Base-by-base conservation (phyloP, 2,329 filamentous ascomycete species). In the Thielaviopsis musarum region DNA sequence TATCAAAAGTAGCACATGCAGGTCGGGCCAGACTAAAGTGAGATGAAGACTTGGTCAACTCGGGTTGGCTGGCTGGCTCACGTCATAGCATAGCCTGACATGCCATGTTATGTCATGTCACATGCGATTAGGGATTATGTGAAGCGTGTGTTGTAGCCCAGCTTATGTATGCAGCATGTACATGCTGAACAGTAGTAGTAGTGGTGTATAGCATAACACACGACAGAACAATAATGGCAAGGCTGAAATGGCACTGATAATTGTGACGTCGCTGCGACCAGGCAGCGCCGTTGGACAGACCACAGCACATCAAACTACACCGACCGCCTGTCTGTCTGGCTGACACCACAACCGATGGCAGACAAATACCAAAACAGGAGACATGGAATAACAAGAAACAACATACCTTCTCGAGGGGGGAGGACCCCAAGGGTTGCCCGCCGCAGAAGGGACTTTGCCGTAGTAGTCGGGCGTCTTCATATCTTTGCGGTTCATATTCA, bases 401-500 rank as follows among this genome's bases (percentile, higher is more conserved):
- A 38, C 60, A 57, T 62, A 62, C 60, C 57, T 62, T 57, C 60
- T 59, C 10, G 57, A 53, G 30, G 54, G 53, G 24, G 60, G 54
- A 41, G 60, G 56, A 30, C 60, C 57, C 60, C 60, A 62, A 57
- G 57, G 57, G 57, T 62, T 62, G 57, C 49, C 54, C 10, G 56
- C 54, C 26, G 56, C 58, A 53, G 54, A 28, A 59, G 57, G 34
- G 24, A 56, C 57, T 17, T 56, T 57, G 48, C 53, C 54, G 51
- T 62, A 62, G 54, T 57, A 62, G 28, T 62, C 60, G 57, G 60
- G 57, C 57, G 57, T 62, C 48, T 57, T 59, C 22, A 62, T 49
- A 53, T 62, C 60, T 62, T 62, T 62, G 60, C 60, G 60, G 26
- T 59, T 62, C 60, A 59, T 62, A 57, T 58, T 59, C 52, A 59